Percentiles rank a stretch among this genome's conserved stretches.
These are phyloP conservation scores for Ophiocytium majus DNA, from an alignment of 352 stramenopile genomes.

Conservation along the genomic window DNA sequence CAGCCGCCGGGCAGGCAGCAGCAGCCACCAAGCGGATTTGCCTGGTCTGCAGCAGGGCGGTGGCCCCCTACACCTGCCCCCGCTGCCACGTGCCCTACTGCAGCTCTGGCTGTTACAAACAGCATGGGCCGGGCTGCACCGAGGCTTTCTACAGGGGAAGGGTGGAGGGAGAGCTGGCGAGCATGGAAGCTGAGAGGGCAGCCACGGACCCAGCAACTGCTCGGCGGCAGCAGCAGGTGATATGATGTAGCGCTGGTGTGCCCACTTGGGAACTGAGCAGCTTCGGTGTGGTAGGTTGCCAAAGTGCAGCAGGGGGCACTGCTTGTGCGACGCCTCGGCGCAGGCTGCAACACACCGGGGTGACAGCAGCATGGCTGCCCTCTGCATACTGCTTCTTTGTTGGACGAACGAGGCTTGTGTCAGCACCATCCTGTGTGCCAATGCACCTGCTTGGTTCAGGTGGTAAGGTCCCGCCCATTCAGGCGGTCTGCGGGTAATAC, in stretches of 20 bases:
- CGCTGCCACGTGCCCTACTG: slow-evolving; percentile 4
- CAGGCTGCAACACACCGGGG: too few relatives aligned
- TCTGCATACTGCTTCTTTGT: background rate
- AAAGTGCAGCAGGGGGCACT: background rate
- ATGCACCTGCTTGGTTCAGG: too few relatives aligned
- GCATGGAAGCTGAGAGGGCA: background rate
- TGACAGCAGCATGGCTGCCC: background rate
- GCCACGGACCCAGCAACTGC: background rate
- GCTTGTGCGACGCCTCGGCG: background rate
- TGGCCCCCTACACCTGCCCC: background rate
- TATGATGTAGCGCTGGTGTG: background rate
- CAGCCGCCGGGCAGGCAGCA: background rate
- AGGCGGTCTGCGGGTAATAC: too few relatives aligned
- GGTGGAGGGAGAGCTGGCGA: background rate
- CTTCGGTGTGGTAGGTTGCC: background rate
- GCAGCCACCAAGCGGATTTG: background rate
- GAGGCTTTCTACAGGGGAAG: slow-evolving; percentile 16
- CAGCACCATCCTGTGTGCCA: too few relatives aligned
- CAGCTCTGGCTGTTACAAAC: background rate
- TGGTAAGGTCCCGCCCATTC: too few relatives aligned
- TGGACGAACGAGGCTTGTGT: too few relatives aligned
- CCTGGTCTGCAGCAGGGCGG: slow-evolving; percentile 7
- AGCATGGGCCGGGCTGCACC: background rate
- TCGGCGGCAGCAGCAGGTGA: background rate
- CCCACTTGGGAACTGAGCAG: background rate